phyloP scores from a whole-genome alignment of 1,284 basidiomycete genomes.

The Sporisorium scitamineum region DNA sequence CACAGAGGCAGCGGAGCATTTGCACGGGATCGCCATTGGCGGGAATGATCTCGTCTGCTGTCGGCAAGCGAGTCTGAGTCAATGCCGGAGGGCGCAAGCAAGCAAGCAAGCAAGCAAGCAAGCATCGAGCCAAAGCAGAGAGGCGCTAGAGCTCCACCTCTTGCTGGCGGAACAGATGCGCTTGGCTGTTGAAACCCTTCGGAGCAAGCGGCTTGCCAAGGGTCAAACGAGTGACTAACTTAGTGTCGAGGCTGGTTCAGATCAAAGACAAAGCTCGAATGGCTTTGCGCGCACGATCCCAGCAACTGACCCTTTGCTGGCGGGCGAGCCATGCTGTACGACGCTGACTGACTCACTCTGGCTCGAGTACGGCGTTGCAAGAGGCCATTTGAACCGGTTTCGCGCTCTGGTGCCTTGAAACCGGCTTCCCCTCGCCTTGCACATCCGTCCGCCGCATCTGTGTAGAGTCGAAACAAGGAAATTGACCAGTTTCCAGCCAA shows the following conservation, averaged over 20 bases:
- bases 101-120: too few species aligned
- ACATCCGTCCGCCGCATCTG: slow-evolving; percentile 6
- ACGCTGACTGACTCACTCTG: neutral
- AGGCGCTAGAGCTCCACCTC: slow-evolving; percentile 3
- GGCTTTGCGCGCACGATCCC: slow-evolving; percentile 32
- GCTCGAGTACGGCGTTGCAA: slow-evolving; percentile 2
- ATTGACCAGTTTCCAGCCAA: neutral
- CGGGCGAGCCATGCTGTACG: too few species aligned
- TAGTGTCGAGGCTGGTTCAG: too few species aligned
- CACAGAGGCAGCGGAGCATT: slow-evolving; percentile 8
- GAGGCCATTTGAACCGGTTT: slow-evolving; percentile 15
- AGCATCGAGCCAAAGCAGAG: too few species aligned
- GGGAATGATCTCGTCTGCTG: too few species aligned
- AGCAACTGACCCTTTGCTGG: slow-evolving; percentile 5
- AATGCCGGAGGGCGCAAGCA: slow-evolving; percentile 32
- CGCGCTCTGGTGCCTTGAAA: slow-evolving; percentile 25
- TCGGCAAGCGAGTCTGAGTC: slow-evolving; percentile 6
- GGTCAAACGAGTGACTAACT: too few species aligned
- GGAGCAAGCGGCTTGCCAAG: slow-evolving; percentile 35
- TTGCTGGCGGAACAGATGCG: too few species aligned
- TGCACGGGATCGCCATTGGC: neutral
- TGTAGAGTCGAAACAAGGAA: slow-evolving; percentile 6
- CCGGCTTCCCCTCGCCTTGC: slow-evolving; percentile 6
- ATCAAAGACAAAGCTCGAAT: too few species aligned
- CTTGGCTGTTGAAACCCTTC: slow-evolving; percentile 34